Percentiles rank a stretch among this genome's conserved stretches.
Evolutionary conservation across 768 basidiomycete genomes (phyloP).

Genomic region (Podaxis carcinomalis): DNA sequence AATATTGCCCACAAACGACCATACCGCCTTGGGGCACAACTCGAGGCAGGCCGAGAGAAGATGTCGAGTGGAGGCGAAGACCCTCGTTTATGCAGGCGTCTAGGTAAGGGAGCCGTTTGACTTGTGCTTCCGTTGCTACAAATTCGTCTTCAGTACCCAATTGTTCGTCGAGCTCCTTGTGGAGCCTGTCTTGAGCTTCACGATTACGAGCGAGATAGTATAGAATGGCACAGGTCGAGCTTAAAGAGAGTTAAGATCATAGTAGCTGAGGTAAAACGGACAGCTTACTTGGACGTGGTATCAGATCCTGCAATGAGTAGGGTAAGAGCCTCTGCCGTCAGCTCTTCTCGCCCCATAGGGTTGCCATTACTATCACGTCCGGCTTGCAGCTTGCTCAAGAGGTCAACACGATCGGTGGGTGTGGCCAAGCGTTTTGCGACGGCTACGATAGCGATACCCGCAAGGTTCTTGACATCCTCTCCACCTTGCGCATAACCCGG

Average conservation of each 20-base stretch:
- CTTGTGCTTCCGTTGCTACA: constrained; percentile 58
- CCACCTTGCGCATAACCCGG: constrained; percentile 77
- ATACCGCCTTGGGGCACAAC: constrained; percentile 73
- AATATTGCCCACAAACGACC: constrained; percentile 49
- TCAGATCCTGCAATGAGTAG: constrained; percentile 88
- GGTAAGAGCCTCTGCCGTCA: constrained; percentile 86
- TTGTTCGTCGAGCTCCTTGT: constrained; percentile 69
- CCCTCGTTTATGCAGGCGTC: constrained; percentile 87
- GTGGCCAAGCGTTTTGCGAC: constrained; percentile 71
- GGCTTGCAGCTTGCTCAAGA: constrained; percentile 75
- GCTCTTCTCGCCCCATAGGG: constrained; percentile 73
- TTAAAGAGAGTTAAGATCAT: constrained; percentile 22
- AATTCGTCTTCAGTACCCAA: constrained; percentile 52
- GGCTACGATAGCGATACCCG: constrained; percentile 75
- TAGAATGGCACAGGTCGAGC: constrained; percentile 86
- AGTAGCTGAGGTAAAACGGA: background rate
- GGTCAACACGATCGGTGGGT: constrained; percentile 71
- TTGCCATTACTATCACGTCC: constrained; percentile 79
- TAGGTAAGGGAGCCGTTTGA: constrained; percentile 75
- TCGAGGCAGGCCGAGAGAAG: constrained; percentile 79
- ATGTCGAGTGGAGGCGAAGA: constrained; percentile 81
- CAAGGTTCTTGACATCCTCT: constrained; percentile 64
- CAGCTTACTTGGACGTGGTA: constrained; percentile 83
- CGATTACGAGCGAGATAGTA: constrained; percentile 77
- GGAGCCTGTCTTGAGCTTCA: constrained; percentile 62